Evolutionary conservation across 805 yeast genomes (phyloP).

Genomic region (Monosporozyma siamensis): DNA sequence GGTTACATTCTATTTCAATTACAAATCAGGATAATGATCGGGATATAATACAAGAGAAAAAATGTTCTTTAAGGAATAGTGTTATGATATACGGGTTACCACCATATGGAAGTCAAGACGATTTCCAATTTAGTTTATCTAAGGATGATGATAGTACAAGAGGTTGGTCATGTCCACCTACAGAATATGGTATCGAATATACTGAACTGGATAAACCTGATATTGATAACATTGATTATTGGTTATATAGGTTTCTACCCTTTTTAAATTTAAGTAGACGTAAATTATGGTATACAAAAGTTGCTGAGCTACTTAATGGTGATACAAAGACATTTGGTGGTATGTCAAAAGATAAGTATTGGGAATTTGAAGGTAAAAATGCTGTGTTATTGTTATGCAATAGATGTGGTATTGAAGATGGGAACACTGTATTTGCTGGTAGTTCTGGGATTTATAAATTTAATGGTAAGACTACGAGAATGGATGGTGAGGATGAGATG

Average conservation of each 20-base stretch:
- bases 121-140: conserved; percentile 17
- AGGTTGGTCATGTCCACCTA: too few species aligned
- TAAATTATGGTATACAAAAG: conserved; percentile 11
- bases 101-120: conserved; percentile 19
- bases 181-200: too few species aligned
- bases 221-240: conserved; percentile 50
- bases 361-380: conserved; percentile 23
- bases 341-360: conserved; percentile 12
- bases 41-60: conserved; percentile 9
- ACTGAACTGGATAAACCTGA: conserved; percentile 34
- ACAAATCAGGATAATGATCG: conserved; percentile 13
- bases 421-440: conserved; percentile 45
- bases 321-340: conserved; percentile 17
- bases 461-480: conserved; percentile 28
- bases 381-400: conserved; percentile 50
- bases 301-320: background rate
- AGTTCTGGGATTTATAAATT: conserved; percentile 57
- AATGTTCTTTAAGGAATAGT: too few species aligned
- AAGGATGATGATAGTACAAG: conserved; percentile 9
- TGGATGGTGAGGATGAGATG: conserved; percentile 15
- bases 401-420: conserved; percentile 69
- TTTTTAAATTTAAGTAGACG: conserved; percentile 35
- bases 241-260: conserved; percentile 67
- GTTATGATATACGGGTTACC: too few species aligned
- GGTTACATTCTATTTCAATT: conserved; percentile 53